Evolutionary conservation across 305 asterid genomes (phyloP), one percentile per base, ranked within the genome.

Genomic region (Ajuga reptans): DNA sequence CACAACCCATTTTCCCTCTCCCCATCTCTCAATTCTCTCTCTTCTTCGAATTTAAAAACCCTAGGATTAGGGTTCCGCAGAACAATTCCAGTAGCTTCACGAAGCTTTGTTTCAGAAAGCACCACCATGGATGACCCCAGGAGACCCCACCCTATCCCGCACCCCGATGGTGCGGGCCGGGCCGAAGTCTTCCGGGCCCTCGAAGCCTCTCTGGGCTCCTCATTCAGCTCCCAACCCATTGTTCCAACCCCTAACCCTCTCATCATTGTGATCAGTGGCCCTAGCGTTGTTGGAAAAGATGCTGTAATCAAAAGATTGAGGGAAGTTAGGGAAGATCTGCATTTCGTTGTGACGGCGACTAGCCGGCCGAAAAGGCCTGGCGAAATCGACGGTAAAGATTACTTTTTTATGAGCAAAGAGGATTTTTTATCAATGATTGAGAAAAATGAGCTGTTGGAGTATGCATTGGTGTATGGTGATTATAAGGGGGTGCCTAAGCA

Each of bases 281-380:
- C 98, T 0, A 89, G 97, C 66, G 98, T 97, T 37, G 97, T 88
- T 9, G 97, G 97, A 9, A 92, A 92, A 68, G 98, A 89, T 75
- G 86, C 93, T 1, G 96, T 88, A 47, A 89, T 89, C 9, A 89
- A 82, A 67, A 80, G 86, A 37, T 72, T 89, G 82, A 83, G 88
- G 63, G 96, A 92, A 80, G 83, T 77, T 43, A 81, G 91, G 78
- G 84, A 86, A 54, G 77, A 78, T 66, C 69, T 92, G 72, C 98
- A 92, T 82, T 92, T 92, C 61, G 97, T 88, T 1, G 96, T 89
- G 7, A 89, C 96, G 1, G 98, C 91, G 0, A 89, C 97, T 15
- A 89, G 88, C 78, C 72, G 98, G 37, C 66, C 80, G 0, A 83
- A 71, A 67, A 74, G 93, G 81, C 72, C 77, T 0, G 97, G 96